Conservation (phyloP, 805 yeast genomes). For the Isabelozyma pseudorhagii region DNA sequence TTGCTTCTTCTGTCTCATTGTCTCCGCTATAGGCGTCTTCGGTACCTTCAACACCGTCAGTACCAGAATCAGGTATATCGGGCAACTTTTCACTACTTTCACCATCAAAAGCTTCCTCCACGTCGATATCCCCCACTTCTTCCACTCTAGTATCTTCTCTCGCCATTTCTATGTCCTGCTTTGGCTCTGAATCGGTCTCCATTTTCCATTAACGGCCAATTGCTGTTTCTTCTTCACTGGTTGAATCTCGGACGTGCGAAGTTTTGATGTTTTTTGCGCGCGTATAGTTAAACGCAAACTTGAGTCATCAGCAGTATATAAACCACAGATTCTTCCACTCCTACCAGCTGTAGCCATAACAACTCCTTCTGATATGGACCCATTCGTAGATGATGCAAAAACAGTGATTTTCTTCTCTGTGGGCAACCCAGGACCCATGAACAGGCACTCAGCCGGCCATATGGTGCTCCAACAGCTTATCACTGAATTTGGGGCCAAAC, state of each 20-base stretch:
- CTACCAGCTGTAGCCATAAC: background rate
- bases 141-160: background rate
- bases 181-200: background rate
- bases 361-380: background rate
- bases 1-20: background rate
- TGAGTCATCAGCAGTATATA: too few relatives aligned
- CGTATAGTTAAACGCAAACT: too few relatives aligned
- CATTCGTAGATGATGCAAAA: background rate
- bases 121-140: background rate
- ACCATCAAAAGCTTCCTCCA: background rate
- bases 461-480: conserved; percentile 24
- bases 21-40: background rate
- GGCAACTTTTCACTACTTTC: background rate
- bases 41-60: background rate
- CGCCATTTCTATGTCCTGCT: background rate
- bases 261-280: too few relatives aligned
- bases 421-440: conserved; percentile 40
- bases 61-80: too few relatives aligned
- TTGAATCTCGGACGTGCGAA: too few relatives aligned
- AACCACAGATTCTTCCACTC: background rate
- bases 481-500: conserved; percentile 23
- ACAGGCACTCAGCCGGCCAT: conserved; percentile 42
- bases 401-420: conserved; percentile 21
- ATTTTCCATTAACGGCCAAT: background rate
- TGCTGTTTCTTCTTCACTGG: background rate